phyloP scores from a whole-genome alignment of 2,329 filamentous ascomycete species.

The Stemphylium beticola region DNA sequence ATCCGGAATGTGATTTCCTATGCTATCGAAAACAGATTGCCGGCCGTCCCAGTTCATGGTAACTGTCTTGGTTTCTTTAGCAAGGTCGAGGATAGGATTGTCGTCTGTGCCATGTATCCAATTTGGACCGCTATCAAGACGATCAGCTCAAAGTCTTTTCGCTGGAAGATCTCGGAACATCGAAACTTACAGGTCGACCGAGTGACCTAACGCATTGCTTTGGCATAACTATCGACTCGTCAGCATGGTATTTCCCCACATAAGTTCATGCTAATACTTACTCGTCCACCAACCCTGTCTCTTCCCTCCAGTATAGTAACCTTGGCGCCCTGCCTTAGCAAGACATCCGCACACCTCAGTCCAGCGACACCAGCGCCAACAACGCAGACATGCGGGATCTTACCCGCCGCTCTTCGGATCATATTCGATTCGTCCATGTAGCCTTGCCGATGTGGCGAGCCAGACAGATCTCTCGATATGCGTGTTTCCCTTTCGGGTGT shows the following conservation, averaged over 20 bases:
- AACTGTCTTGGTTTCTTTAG: constrained; percentile 64
- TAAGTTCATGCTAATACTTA: constrained; percentile 43
- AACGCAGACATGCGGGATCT: constrained; percentile 65
- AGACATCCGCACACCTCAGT: constrained; percentile 71
- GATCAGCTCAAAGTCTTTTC: neutral
- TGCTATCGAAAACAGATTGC: constrained; percentile 63
- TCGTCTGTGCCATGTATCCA: constrained; percentile 78
- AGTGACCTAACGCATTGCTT: constrained; percentile 54
- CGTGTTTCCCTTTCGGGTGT: constrained; percentile 30
- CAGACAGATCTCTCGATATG: constrained; percentile 43
- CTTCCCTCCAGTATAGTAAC: constrained; percentile 75
- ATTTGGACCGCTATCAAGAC: constrained; percentile 67
- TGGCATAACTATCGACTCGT: constrained; percentile 54
- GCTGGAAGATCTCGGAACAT: neutral
- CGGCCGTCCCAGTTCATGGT: constrained; percentile 61
- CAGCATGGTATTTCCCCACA: neutral
- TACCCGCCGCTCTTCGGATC: constrained; percentile 41
- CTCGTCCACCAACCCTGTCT: constrained; percentile 69
- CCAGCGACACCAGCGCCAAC: constrained; percentile 74
- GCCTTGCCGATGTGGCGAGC: constrained; percentile 34
- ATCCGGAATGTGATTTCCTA: constrained; percentile 59
- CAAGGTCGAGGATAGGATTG: constrained; percentile 73
- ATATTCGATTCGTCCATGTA: constrained; percentile 32
- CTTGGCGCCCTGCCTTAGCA: constrained; percentile 67
- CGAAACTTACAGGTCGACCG: constrained; percentile 63